phyloP scores from a whole-genome alignment of 257 asterid species.

The Fraxinus cuspidata region DNA sequence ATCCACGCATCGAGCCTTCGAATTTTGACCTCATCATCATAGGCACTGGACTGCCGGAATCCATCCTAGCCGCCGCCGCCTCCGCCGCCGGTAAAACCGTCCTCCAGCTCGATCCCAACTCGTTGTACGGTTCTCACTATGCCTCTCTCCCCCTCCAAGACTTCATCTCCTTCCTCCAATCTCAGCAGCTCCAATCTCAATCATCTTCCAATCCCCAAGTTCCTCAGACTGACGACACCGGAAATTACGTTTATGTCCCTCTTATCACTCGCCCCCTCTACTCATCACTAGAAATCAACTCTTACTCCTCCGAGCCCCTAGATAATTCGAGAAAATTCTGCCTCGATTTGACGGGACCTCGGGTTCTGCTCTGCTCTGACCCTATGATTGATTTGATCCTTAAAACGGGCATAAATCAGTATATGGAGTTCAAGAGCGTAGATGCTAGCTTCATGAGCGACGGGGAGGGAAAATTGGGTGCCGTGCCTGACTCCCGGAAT shows the following conservation, averaged over 20 bases:
- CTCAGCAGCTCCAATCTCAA: neutral
- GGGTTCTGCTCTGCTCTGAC: slow-evolving; percentile 73
- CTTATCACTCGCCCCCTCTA: slow-evolving; percentile 53
- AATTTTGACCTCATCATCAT: slow-evolving; percentile 77
- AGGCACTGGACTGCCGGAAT: slow-evolving; percentile 86
- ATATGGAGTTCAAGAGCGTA: slow-evolving; percentile 87
- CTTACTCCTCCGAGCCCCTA: slow-evolving; percentile 49
- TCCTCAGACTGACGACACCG: slow-evolving; percentile 27
- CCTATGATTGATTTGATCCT: slow-evolving; percentile 64
- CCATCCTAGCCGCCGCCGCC: slow-evolving; percentile 77
- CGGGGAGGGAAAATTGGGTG: slow-evolving; percentile 52
- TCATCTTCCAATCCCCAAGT: slow-evolving; percentile 39
- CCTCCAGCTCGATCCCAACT: slow-evolving; percentile 80
- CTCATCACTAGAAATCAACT: slow-evolving; percentile 52
- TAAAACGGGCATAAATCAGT: slow-evolving; percentile 66
- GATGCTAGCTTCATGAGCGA: slow-evolving; percentile 65
- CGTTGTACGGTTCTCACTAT: slow-evolving; percentile 58
- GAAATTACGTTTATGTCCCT: slow-evolving; percentile 30
- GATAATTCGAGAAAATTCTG: slow-evolving; percentile 52
- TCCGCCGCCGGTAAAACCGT: slow-evolving; percentile 78
- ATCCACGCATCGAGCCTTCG: slow-evolving; percentile 71
- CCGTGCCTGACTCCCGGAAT: slow-evolving; percentile 76
- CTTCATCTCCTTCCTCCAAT: slow-evolving; percentile 38
- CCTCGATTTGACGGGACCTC: slow-evolving; percentile 74
- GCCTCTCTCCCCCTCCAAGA: slow-evolving; percentile 70